Base-by-base conservation (phyloP, 164 flowering plant species). In the Platanus orientalis region DNA sequence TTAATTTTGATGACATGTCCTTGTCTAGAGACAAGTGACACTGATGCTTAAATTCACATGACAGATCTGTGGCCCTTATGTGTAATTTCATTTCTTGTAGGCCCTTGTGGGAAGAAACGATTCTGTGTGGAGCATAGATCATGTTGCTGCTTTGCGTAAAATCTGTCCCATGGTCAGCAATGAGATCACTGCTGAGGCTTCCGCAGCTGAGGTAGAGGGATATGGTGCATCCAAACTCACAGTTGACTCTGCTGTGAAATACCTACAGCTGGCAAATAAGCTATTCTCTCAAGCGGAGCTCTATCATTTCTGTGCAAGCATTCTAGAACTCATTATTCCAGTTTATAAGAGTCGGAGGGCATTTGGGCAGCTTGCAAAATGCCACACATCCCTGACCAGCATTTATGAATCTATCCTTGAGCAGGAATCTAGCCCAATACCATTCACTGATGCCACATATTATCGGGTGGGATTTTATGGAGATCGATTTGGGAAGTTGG, bases 141-240 rank as follows among this genome's bases (percentile, higher is more conserved):
- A 94, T 65, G 84, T 88, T 21, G 62, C 78, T 54, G 82, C 97
- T 64, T 68, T 94, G 47, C 88, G 93, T 25, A 94, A 86, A 71
- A 91, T 94, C 49, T 94, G 99, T 62, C 99, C 99, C 24, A 82
- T 86, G 95, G 99, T 91, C 57, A 94, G 87, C 75, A 80, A 65
- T 68, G 97, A 90, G 71, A 84, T 89, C 29, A 77, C 81, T 32
- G 81, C 84, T 39, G 99, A 94, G 77, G 84, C 99, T 49, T 89
- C 99, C 25, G 96, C 99, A 25, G 99, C 97, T 34, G 99, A 94
- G 79, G 95, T 94, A 39, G 97, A 94, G 79, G 97, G 99, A 39
- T 94, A 94, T 73, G 99, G 97, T 73, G 95, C 99, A 69, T 94
- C 99, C 54, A 94, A 94, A 72, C 96, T 94, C 57, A 94, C 99